phyloP scores from a whole-genome alignment of 768 basidiomycete genomes.

The Termitomyces sp. region DNA sequence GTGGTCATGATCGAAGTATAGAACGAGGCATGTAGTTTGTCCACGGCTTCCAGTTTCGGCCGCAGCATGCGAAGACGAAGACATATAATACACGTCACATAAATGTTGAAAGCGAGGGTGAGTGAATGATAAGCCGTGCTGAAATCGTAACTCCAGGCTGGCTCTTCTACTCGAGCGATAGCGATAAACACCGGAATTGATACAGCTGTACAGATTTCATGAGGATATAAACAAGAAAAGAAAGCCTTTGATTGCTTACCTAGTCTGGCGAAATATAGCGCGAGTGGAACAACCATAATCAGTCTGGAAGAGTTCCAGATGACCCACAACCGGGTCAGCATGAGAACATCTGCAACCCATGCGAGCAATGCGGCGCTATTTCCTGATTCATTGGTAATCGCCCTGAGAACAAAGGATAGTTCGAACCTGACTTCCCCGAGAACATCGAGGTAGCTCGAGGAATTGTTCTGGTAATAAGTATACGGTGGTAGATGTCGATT shows the following conservation, averaged over 20 bases:
- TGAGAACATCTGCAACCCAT: slow-evolving; percentile 30
- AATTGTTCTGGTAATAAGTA: slow-evolving; percentile 10
- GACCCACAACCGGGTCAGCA: slow-evolving; percentile 29
- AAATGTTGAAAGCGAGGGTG: slow-evolving; percentile 24
- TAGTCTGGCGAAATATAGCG: slow-evolving; percentile 26
- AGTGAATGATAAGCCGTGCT: slow-evolving; percentile 22
- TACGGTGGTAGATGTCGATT: slow-evolving; percentile 13
- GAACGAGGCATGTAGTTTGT: slow-evolving; percentile 28
- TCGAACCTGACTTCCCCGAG: slow-evolving; percentile 27
- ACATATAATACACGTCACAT: slow-evolving; percentile 22
- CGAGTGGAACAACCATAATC: slow-evolving; percentile 19
- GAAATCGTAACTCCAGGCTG: slow-evolving; percentile 11
- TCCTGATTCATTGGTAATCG: neutral
- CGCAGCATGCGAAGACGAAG: slow-evolving; percentile 27
- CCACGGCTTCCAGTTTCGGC: slow-evolving; percentile 25
- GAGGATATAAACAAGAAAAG: neutral
- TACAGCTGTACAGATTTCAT: slow-evolving; percentile 17
- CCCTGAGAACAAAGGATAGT: neutral
- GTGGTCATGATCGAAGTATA: slow-evolving; percentile 29
- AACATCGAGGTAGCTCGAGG: slow-evolving; percentile 21
- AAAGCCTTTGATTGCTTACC: slow-evolving; percentile 15
- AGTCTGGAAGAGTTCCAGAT: slow-evolving; percentile 27
- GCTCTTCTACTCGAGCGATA: slow-evolving; percentile 12
- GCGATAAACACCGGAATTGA: slow-evolving; percentile 28
- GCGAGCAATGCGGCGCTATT: slow-evolving; percentile 24